Evolutionary conservation across 257 asterid genomes (phyloP), one percentile per base, ranked within the genome.

Genomic region (Thymus quinquecostatus): DNA sequence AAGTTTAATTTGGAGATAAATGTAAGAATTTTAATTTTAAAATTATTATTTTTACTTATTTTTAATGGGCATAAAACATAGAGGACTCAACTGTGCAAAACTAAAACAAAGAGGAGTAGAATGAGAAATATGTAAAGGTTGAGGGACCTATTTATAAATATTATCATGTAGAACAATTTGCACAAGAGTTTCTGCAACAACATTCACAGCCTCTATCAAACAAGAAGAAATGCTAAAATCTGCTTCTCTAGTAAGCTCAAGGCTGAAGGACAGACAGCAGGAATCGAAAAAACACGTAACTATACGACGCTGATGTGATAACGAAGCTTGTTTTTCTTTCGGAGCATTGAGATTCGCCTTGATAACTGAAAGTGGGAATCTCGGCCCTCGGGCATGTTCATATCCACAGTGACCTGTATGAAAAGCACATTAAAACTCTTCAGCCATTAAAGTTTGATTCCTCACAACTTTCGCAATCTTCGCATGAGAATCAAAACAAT

Each of bases 381-480:
- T 13, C 6, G 64, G 45, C 43, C 59, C 70, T 67, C 38, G 41
- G 67, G 75, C 63, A 30, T 33, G 33, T 60, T 43, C 21, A 21
- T 72, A 77, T 69, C 76, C 73, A 73, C 79, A 72, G 27, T 45
- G 55, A 67, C 79, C 77, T 68, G 72, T 9, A 41, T 36, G 32
- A 4, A 40, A 48, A 47, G 11, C n/a, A 57, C 68, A 54, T 10
- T 34, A 8, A 28, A 8, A 41, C 28, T 14, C 14, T 13, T 14
- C 9, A 32, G 10, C 10, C 40, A 7, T 56, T 33, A 29, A 34
- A 34, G 45, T 59, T 12, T 36, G 30, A 14, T n/a, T 60, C 66
- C 21, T 38, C 66, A 38, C 11, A 60, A 21, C 21, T 21, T 21
- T 21, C 21, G 21, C 21, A 21, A 21, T 4, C n/a, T 56, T 34